Evolutionary conservation across 176 grass and related monocot genomes (phyloP), one percentile per base, ranked within the genome.

Genomic region (Avena eriantha): DNA sequence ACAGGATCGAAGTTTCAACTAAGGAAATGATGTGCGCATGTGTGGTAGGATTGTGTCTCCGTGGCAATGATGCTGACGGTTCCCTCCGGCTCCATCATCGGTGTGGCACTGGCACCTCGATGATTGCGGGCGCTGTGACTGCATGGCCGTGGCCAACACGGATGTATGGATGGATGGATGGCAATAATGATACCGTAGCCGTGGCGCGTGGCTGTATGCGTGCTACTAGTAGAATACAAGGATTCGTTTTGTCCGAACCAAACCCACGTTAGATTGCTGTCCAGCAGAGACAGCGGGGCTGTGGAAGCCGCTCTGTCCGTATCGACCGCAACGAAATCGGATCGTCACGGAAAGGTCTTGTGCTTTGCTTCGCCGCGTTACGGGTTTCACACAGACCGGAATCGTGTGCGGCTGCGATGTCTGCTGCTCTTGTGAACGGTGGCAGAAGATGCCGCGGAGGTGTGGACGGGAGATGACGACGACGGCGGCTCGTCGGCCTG

Each of bases 201-300:
- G 72, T 8, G 15, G 24, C 2, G 3, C 3, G 17, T 82, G 48
- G 49, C 71, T 72, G 69, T 7, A 61, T 48, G 18, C 10, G 65
- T 16, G 87, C 82, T 36, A 0, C 4, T 76, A 5, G 4, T 76
- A 85, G 29, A 69, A 59, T 68, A 76, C 88, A 85, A 67, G 54
- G 1, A 4, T 64, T 18, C 18, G 48, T 39, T 26, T 60, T 64
- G 83, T 75, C 61, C 39, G 21, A 57, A 68, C 74, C 14, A 3
- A 41, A 0, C 58, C 69, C 73, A 81, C 26, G 88, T 46, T 80
- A 19, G 80, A 34, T 64, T 46, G 66, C 45, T 45, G 45, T 16
- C 11, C 60, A 71, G 11, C 13, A 17, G 41, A 71, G 23, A 51
- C 47, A 49, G 72, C 64, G 7, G 49, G 36, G 87, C 57, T 10